A percentile compares a stretch with the other conserved stretches of the same genome.
phyloP scores from a whole-genome alignment of 257 asterid genomes.

The Orobanche coerulescens region DNA sequence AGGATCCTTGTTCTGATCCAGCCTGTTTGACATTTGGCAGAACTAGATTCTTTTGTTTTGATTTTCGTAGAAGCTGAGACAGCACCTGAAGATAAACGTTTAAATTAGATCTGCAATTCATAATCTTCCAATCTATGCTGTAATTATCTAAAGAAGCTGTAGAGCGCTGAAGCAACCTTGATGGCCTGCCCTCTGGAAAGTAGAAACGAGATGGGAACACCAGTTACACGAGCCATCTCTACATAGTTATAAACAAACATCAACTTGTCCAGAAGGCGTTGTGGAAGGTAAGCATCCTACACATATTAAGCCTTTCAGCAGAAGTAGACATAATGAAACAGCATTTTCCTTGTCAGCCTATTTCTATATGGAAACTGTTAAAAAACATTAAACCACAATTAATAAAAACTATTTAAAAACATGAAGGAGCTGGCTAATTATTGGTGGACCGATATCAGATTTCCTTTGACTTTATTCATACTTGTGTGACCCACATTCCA shows the following conservation, averaged over 20 bases:
- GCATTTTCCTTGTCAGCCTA: background rate
- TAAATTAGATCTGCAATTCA: conserved; percentile 24
- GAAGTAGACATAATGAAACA: conserved; percentile 13
- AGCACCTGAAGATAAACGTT: conserved; percentile 54
- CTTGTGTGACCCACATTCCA: background rate
- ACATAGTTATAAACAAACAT: conserved; percentile 90
- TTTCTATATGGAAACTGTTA: background rate
- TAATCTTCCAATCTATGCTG: conserved; percentile 6
- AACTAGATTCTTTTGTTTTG: conserved; percentile 73
- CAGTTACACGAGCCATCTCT: conserved; percentile 99
- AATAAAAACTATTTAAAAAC: background rate
- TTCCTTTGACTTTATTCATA: background rate
- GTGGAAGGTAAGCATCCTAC: conserved; percentile 99
- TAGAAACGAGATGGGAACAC: conserved; percentile 94
- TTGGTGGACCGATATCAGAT: background rate
- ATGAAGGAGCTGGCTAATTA: background rate
- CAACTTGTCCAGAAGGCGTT: conserved; percentile 92
- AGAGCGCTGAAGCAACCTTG: conserved; percentile 46
- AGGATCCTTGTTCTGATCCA: conserved; percentile 90
- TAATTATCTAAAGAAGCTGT: background rate
- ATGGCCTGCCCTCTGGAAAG: conserved; percentile 98
- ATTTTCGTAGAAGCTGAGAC: conserved; percentile 94
- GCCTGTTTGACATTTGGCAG: conserved; percentile 92
- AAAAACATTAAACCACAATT: background rate
- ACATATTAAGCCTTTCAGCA: conserved; percentile 24